These are phyloP conservation scores for Beauveria rudraprayagi DNA, from an alignment of 2,329 filamentous ascomycete genomes.

Conservation along the genomic window DNA sequence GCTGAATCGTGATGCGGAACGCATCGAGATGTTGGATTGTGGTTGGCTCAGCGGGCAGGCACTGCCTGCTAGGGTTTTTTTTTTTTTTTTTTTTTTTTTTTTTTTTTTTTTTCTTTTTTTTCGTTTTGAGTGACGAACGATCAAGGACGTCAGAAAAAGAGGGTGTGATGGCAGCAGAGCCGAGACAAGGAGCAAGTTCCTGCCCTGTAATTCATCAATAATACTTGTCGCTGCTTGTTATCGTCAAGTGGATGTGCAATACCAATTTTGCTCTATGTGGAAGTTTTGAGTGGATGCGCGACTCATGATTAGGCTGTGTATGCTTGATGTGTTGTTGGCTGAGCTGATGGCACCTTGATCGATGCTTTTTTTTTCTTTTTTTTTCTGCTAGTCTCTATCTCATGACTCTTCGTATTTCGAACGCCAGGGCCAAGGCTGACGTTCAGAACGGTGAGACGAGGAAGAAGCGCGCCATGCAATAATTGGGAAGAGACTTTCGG, in stretches of 20 bases:
- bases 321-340: neutral
- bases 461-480: neutral
- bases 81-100: neutral
- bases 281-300: neutral
- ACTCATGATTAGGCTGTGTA: neutral
- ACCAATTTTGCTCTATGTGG: neutral
- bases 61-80: neutral
- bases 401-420: neutral
- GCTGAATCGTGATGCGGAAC: neutral
- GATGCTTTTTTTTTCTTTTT: neutral
- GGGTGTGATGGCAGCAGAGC: neutral
- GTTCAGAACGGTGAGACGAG: neutral
- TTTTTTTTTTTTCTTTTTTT: neutral
- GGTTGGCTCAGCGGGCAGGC: neutral
- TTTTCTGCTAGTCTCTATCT: too few relatives aligned
- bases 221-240: neutral
- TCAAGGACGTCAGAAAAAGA: neutral
- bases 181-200: neutral
- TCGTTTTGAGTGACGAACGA: neutral
- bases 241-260: neutral
- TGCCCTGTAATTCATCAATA: neutral
- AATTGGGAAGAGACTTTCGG: neutral
- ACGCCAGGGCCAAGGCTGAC: neutral
- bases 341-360: neutral
- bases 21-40: conserved; percentile 3